Conservation (phyloP, 805 yeast genomes). For the Schwanniomyces yamadae region DNA sequence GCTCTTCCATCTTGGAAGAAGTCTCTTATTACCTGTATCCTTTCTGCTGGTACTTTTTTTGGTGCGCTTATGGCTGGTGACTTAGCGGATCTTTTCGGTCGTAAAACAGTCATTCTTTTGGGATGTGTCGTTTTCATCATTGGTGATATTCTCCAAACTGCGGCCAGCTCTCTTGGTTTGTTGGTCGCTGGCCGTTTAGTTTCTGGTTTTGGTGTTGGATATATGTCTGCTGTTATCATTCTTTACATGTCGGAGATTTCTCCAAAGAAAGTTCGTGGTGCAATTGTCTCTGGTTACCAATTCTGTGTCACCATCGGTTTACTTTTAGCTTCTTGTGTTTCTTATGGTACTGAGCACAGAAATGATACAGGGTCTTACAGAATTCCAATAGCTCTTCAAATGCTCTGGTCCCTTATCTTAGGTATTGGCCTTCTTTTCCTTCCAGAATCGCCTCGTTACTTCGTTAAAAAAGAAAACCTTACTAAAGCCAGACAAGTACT, state of each 20-base stretch:
- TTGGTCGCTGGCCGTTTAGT: constrained; percentile 40
- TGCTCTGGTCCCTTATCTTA: constrained; percentile 34
- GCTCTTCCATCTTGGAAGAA: constrained; percentile 10
- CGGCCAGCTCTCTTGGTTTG: constrained; percentile 32
- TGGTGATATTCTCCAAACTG: constrained; percentile 40
- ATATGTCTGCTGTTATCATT: constrained; percentile 40
- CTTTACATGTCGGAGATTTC: constrained; percentile 41
- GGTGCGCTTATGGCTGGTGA: constrained; percentile 40
- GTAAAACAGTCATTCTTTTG: constrained; percentile 40
- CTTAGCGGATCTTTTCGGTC: constrained; percentile 37
- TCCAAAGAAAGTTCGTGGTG: constrained; percentile 46
- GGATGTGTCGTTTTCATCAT: constrained; percentile 35
- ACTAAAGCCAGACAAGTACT: constrained; percentile 28
- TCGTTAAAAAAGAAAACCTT: constrained; percentile 26
- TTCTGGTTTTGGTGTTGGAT: constrained; percentile 44
- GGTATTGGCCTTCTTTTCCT: constrained; percentile 31
- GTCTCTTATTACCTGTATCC: constrained; percentile 21
- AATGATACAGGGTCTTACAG: constrained; percentile 39
- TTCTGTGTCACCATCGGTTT: constrained; percentile 41
- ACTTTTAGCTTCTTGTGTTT: constrained; percentile 36
- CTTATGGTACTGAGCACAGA: constrained; percentile 34
- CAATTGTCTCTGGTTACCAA: constrained; percentile 40
- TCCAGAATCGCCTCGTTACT: constrained; percentile 49
- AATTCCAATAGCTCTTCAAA: constrained; percentile 41
- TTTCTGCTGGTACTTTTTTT: constrained; percentile 43